Evolutionary conservation across 2,329 filamentous ascomycete genomes (phyloP).

Genomic region (Paecilomyces sp.): DNA sequence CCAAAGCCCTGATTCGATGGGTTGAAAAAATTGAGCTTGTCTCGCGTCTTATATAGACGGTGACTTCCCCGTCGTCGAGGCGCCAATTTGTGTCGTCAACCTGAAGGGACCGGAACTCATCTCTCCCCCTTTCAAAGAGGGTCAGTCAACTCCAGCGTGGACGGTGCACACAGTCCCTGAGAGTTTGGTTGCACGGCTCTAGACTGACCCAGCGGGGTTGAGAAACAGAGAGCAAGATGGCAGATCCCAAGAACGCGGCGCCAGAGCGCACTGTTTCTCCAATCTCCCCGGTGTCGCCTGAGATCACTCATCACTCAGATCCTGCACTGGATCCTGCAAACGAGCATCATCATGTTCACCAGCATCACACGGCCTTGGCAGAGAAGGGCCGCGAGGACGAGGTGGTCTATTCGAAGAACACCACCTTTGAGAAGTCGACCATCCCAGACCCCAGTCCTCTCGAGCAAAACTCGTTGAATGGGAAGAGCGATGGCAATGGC

Average conservation of each 20-base stretch:
- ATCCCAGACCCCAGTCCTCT: constrained; percentile 29
- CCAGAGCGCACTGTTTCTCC: neutral
- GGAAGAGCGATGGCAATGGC: constrained; percentile 15
- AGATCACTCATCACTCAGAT: constrained; percentile 13
- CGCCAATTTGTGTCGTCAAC: neutral
- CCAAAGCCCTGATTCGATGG: neutral
- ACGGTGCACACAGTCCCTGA: neutral
- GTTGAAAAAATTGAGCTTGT: neutral
- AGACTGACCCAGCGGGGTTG: neutral
- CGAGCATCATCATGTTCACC: constrained; percentile 33
- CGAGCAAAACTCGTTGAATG: constrained; percentile 26
- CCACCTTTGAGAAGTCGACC: constrained; percentile 31
- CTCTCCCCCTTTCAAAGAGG: neutral
- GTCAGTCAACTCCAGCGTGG: neutral
- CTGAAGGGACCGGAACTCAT: neutral
- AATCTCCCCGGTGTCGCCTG: neutral
- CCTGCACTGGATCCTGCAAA: constrained; percentile 29
- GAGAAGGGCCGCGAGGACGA: constrained; percentile 35
- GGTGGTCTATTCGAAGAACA: constrained; percentile 42
- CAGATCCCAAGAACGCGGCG: constrained; percentile 1
- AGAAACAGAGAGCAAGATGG: constrained; percentile 1
- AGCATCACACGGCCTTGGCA: constrained; percentile 31
- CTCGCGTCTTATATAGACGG: neutral
- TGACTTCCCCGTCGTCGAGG: neutral
- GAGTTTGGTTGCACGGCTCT: neutral